phyloP scores from a whole-genome alignment of 2,329 filamentous ascomycete genomes.

The Metarhizium guizhouense region DNA sequence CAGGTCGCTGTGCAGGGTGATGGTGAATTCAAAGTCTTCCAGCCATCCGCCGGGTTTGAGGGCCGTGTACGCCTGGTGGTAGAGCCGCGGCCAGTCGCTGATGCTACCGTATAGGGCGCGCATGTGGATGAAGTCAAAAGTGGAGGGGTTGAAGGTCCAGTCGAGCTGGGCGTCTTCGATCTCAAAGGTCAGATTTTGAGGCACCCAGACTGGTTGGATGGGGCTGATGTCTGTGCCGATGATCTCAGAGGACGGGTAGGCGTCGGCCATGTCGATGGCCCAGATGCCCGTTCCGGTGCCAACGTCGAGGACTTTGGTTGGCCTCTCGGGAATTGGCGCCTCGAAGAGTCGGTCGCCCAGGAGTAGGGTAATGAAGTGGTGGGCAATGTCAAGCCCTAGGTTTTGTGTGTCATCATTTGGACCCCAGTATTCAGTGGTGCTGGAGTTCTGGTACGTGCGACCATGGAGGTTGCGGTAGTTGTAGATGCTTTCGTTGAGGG shows the following conservation, averaged over 20 bases:
- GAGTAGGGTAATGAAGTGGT: conserved; percentile 17
- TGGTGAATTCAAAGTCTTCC: conserved; percentile 18
- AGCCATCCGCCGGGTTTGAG: conserved; percentile 46
- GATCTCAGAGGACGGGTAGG: conserved; percentile 32
- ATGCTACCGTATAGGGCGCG: conserved; percentile 48
- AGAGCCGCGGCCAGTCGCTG: conserved; percentile 43
- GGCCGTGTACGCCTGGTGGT: conserved; percentile 40
- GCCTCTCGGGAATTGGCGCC: background rate
- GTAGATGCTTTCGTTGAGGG: conserved; percentile 22
- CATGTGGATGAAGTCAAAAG: conserved; percentile 53
- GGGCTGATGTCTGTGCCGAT: conserved; percentile 48
- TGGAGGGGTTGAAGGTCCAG: conserved; percentile 19
- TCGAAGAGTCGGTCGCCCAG: conserved; percentile 10
- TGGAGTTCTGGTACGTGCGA: conserved; percentile 20
- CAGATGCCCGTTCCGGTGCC: conserved; percentile 50
- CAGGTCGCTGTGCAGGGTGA: conserved; percentile 1
- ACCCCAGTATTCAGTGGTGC: conserved; percentile 19
- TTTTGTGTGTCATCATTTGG: conserved; percentile 18
- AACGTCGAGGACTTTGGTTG: conserved; percentile 30
- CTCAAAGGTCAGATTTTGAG: conserved; percentile 13
- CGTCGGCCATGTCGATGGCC: conserved; percentile 43
- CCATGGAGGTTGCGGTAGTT: conserved; percentile 23
- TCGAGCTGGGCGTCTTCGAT: conserved; percentile 23
- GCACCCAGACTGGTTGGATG: conserved; percentile 45
- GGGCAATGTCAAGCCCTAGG: conserved; percentile 16